A percentile compares a stretch with the other conserved stretches of the same genome.
Conservation (phyloP, 139 green algal species). For the Nannochloris sp. region DNA sequence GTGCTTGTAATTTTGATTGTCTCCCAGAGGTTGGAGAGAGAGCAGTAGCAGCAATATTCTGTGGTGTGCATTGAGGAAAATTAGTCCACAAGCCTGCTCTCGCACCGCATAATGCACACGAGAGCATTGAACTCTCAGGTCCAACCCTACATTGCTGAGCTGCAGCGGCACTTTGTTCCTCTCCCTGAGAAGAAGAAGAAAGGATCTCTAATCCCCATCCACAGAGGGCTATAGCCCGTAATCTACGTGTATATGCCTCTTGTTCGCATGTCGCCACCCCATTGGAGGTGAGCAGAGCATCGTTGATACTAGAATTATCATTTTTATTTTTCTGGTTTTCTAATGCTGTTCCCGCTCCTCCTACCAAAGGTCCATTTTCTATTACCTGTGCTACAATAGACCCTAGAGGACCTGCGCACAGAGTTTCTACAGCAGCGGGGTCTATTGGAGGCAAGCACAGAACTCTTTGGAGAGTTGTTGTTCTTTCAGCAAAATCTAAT, state of each 20-base stretch:
- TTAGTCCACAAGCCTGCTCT: conserved; percentile 36
- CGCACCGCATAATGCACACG: conserved; percentile 38
- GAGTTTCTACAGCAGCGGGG: not conserved
- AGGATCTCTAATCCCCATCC: conserved; percentile 35
- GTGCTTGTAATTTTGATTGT: too few relatives aligned
- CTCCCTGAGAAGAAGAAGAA: not conserved
- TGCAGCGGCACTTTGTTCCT: not conserved
- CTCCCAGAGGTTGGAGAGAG: too few relatives aligned
- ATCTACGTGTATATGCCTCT: conserved; percentile 4
- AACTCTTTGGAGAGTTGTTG: conserved; percentile 9
- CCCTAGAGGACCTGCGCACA: not conserved
- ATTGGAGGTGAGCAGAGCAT: too few relatives aligned
- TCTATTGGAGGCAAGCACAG: conserved; percentile 24
- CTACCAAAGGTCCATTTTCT: too few relatives aligned
- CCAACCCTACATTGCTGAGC: conserved; percentile 2
- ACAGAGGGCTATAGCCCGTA: conserved; percentile 26
- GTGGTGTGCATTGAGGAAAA: conserved; percentile 21
- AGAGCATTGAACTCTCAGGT: conserved; percentile 23
- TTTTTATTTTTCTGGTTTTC: too few relatives aligned
- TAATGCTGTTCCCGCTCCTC: too few relatives aligned
- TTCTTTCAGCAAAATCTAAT: conserved; percentile 13
- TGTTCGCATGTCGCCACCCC: not conserved
- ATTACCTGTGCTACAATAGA: not conserved
- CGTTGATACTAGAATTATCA: too few relatives aligned
- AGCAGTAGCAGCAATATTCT: not conserved